Percentiles rank a stretch among this genome's conserved stretches.
Conservation (phyloP, 2,329 filamentous ascomycete species). For the Fusarium fracticaudum region DNA sequence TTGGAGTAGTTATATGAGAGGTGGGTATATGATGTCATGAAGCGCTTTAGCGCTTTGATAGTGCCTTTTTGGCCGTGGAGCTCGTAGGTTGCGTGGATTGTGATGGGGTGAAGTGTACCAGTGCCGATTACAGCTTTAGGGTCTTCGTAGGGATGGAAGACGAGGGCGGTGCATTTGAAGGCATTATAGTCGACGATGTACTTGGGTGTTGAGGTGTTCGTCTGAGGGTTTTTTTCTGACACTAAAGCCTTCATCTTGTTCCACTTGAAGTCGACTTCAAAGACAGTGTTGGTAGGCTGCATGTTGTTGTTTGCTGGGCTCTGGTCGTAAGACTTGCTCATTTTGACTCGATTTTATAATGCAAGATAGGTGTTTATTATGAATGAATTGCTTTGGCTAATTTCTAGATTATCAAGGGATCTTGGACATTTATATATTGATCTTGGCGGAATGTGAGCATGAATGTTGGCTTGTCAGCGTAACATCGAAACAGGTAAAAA, state of each 20-base stretch:
- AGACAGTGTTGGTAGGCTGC: neutral
- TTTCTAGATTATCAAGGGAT: no score
- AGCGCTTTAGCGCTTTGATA: slow-evolving; percentile 33
- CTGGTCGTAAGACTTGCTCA: neutral
- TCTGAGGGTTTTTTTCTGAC: slow-evolving; percentile 1
- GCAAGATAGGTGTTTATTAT: no score
- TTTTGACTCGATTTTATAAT: neutral
- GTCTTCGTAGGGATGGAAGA: slow-evolving; percentile 18
- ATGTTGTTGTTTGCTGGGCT: neutral
- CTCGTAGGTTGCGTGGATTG: slow-evolving; percentile 37
- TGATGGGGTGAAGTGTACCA: slow-evolving; percentile 30
- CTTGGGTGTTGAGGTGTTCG: slow-evolving; percentile 3
- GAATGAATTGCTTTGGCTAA: neutral
- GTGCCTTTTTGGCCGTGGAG: slow-evolving; percentile 31
- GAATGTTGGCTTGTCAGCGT: neutral
- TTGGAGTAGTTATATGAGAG: slow-evolving; percentile 31
- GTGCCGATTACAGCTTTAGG: slow-evolving; percentile 1
- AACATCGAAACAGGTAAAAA: neutral
- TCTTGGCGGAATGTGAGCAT: neutral
- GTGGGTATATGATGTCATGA: slow-evolving; percentile 36
- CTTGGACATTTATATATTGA: neutral
- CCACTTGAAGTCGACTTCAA: slow-evolving; percentile 34
- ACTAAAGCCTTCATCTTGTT: slow-evolving; percentile 23
- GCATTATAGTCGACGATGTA: slow-evolving; percentile 28
- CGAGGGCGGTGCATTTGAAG: slow-evolving; percentile 15